Evolutionary conservation across 176 grass and related monocot genomes (phyloP).

Genomic region (Lolium perenne): DNA sequence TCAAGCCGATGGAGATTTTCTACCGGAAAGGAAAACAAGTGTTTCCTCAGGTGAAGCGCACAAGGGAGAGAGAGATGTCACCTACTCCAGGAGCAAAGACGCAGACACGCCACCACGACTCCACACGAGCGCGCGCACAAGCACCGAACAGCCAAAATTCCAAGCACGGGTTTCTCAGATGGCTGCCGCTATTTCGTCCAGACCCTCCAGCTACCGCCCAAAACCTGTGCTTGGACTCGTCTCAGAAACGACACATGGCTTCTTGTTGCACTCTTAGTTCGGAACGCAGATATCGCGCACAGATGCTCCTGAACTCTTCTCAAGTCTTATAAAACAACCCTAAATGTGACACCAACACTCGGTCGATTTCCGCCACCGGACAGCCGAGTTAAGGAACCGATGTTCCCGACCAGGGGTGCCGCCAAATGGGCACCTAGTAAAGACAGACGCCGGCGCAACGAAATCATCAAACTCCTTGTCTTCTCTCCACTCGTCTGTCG

Average conservation of each 20-base stretch:
- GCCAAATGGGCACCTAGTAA: slow-evolving; percentile 34
- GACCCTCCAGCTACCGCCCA: not conserved
- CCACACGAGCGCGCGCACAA: not conserved
- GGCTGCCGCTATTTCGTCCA: slow-evolving; percentile 31
- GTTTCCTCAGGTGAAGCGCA: not conserved
- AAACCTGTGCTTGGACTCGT: slow-evolving; percentile 23
- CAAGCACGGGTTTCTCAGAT: slow-evolving; percentile 50
- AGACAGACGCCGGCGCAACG: slow-evolving; percentile 20
- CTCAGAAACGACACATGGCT: not conserved
- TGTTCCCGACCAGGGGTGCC: not conserved
- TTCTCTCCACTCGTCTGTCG: not conserved
- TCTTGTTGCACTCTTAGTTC: slow-evolving; percentile 35
- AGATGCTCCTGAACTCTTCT: not conserved
- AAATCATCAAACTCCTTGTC: slow-evolving; percentile 40
- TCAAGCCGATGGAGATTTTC: not conserved
- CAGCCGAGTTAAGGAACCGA: slow-evolving; percentile 33
- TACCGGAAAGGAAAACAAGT: not conserved
- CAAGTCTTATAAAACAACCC: not conserved
- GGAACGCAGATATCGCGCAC: not conserved
- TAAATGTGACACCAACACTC: not conserved
- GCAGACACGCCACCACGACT: not conserved
- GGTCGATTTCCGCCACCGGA: slow-evolving; percentile 18
- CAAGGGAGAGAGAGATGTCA: not conserved
- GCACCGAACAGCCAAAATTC: not conserved
- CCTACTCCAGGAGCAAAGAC: not conserved